Evolutionary conservation across 768 basidiomycete species (phyloP), one percentile per base, ranked within the genome.

Genomic region (Russula griseocarnosa): DNA sequence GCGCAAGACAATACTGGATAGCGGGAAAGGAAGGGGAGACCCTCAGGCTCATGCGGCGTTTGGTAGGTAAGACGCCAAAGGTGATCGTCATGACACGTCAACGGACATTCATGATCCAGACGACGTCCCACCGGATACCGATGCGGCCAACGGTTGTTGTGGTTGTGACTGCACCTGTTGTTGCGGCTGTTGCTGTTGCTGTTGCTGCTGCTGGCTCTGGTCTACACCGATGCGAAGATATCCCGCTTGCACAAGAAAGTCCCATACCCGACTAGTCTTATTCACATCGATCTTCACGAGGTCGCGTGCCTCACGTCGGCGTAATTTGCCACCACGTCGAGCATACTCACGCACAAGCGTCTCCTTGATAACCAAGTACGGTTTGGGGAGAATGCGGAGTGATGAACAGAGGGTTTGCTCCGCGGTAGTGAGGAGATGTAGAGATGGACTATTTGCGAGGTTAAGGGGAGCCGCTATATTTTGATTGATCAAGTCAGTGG

Each of bases 281-380:
- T 92, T 92, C 66, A 92, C 91, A 72, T 94, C 94, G 66, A 97
- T 92, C 75, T 92, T 94, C 69, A 95, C 87, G 64, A 96, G 79
- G 73, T 92, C 92, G 56, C 91, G 83, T 13, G 94, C 93, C 74
- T 97, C 94, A 58, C 94, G 81, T 34, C 91, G 83, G 55, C 90
- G 88, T 50, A 98, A 80, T 73, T 91, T 90, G 13, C 95, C 95
- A 24, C 90, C 89, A 60, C 94, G 81, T 30, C 93, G 82, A 1
- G 92, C 92, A 70, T 93, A 97, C 77, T 98, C 96, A 36, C 94
- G 85, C 34, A 99, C 87, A 47, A 97, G 83, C 5, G 90, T 92
- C 74, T 97, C 94, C 73, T 99, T 99, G 77, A 98, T 91, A 65
- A 90, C 85, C 57, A 99, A 85, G 73, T 97, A 99, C 0, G 97